Evolutionary conservation across 2,329 filamentous ascomycete species (phyloP).

Genomic region (Plenodomus tracheiphilus): DNA sequence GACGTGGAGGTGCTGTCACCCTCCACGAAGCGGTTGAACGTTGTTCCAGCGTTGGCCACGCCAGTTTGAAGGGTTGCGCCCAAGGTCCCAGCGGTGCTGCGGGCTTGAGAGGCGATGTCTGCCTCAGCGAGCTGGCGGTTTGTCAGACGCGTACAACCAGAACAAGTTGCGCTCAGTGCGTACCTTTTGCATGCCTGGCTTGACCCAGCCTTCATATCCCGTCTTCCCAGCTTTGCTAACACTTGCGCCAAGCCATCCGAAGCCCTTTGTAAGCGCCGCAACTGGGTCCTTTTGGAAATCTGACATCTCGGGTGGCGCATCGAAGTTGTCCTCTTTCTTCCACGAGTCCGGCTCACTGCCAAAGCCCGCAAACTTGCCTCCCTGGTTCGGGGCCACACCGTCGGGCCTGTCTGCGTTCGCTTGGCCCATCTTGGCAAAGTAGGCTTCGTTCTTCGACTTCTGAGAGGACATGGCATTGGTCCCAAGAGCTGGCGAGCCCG

Average conservation of each 20-base stretch:
- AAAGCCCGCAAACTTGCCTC: conserved; percentile 90
- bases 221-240: conserved; percentile 90
- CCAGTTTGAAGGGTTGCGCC: conserved; percentile 66
- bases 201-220: conserved; percentile 88
- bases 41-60: conserved; percentile 74
- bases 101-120: conserved; percentile 59
- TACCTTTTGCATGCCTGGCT: conserved; percentile 89
- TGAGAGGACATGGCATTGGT: conserved; percentile 44
- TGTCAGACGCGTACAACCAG: too few species aligned
- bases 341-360: conserved; percentile 70
- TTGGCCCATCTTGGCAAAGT: conserved; percentile 82
- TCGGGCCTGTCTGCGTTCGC: conserved; percentile 79
- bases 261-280: conserved; percentile 84
- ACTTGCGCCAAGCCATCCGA: conserved; percentile 89
- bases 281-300: conserved; percentile 92
- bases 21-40: conserved; percentile 86
- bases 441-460: conserved; percentile 76
- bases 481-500: conserved; percentile 44
- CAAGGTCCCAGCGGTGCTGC: conserved; percentile 58
- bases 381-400: conserved; percentile 79
- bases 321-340: conserved; percentile 47
- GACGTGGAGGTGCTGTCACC: conserved; percentile 51
- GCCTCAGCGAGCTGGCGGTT: conserved; percentile 70
- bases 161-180: too few species aligned
- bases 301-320: conserved; percentile 69